These are phyloP conservation scores for Lodderomyces beijingensis DNA, from an alignment of 1,139 yeast species.

Conservation along the genomic window DNA sequence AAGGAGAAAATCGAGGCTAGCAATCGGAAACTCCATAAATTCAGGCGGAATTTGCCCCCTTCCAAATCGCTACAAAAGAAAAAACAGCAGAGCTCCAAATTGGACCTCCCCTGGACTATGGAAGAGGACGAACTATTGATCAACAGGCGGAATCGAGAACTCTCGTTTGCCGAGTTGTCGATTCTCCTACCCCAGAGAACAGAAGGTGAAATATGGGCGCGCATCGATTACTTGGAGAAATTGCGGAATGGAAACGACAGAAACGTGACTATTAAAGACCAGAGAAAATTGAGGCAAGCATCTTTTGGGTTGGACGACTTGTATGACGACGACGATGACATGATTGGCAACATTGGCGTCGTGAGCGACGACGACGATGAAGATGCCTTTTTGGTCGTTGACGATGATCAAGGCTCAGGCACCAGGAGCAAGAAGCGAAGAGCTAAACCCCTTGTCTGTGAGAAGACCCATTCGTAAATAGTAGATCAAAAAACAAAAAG, in stretches of 20 bases:
- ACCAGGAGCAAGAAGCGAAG: constrained; percentile 33
- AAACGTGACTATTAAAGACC: constrained; percentile 25
- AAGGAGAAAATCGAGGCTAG: constrained; percentile 13
- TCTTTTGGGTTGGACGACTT: constrained; percentile 43
- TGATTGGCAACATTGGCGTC: constrained; percentile 35
- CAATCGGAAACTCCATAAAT: constrained; percentile 11
- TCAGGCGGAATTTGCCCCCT: constrained; percentile 8
- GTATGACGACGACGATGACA: constrained; percentile 35
- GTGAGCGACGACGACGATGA: constrained; percentile 33
- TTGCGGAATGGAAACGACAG: constrained; percentile 43
- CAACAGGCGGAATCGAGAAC: constrained; percentile 52
- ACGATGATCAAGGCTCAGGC: constrained; percentile 31
- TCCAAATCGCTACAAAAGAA: constrained; percentile 2
- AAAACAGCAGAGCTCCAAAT: constrained; percentile 19
- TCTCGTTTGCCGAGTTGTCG: constrained; percentile 70
- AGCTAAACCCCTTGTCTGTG: constrained; percentile 37
- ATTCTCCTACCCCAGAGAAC: constrained; percentile 69
- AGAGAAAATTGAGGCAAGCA: constrained; percentile 35
- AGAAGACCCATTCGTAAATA: constrained; percentile 12
- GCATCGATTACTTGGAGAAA: constrained; percentile 55
- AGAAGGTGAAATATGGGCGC: constrained; percentile 65
- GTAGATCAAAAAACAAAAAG: neutral
- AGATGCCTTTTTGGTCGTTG: constrained; percentile 37
- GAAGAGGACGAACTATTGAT: constrained; percentile 73
- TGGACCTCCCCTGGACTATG: constrained; percentile 48